These are phyloP conservation scores for Ambrosia artemisiifolia DNA, from an alignment of 129 eudicot genomes.

Conservation along the genomic window DNA sequence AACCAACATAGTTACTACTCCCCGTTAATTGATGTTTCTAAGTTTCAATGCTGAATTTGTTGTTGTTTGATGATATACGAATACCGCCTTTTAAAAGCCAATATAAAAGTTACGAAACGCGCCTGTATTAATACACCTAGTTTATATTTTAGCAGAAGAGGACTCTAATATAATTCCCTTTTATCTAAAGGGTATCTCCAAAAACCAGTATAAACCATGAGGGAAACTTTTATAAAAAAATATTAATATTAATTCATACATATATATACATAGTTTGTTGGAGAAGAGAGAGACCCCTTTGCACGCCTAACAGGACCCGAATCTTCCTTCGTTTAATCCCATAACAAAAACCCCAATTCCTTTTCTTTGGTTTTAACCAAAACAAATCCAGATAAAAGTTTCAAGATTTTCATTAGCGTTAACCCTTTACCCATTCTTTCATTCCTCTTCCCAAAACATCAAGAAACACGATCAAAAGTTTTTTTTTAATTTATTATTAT, in stretches of 20 bases:
- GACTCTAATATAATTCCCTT: neutral
- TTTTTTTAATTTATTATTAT: neutral
- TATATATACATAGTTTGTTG: constrained; percentile 3
- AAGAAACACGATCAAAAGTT: neutral
- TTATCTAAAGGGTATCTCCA: neutral
- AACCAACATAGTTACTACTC: too few species aligned
- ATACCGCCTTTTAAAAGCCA: too few species aligned
- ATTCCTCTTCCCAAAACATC: neutral
- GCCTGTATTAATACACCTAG: too few species aligned
- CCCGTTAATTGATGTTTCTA: too few species aligned
- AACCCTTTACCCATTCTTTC: neutral
- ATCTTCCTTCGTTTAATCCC: constrained; percentile 23
- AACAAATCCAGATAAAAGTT: neutral
- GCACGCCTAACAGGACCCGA: constrained; percentile 23
- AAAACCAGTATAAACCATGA: neutral
- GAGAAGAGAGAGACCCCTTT: constrained; percentile 17
- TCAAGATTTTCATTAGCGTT: neutral
- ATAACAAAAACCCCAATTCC: constrained; percentile 6
- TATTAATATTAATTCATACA: too few species aligned
- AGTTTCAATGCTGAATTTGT: too few species aligned
- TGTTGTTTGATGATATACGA: too few species aligned
- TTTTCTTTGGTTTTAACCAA: constrained; percentile 5
- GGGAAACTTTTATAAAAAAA: neutral
- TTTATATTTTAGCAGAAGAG: too few species aligned
- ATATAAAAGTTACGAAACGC: too few species aligned